Evolutionary conservation across 75 land plant species (phyloP), one percentile per base, ranked within the genome.

Genomic region (Chamaecyparis obtusa): DNA sequence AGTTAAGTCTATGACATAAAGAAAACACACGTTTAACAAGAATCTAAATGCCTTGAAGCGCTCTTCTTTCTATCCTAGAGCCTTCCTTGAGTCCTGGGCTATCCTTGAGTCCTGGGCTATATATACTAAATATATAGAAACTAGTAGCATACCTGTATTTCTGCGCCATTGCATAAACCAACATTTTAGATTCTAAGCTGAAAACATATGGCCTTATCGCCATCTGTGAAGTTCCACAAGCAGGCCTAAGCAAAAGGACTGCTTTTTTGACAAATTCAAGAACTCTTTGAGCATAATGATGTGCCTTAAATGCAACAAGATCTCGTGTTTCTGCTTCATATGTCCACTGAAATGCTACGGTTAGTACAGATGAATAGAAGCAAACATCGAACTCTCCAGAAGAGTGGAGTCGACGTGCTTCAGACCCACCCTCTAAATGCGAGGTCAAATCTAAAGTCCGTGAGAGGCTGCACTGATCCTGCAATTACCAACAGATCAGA

Each of bases 361-460:
- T 89, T 55, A 89, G 48, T 27, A 87, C 90, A 43, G 85, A 87
- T 33, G 89, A 67, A 35, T 48, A 46, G 32, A 21, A 51, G 24
- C 13, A 43, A 43, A 84, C 79, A 32, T 77, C 74, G 16, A 30
- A 44, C 41, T 74, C 71, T 24, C 83, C 86, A 41, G 75, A 87
- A 27, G 83, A 49, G 16, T 71, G 88, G 35, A 91, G n/a, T 81
- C 86, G 33, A 37, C 85, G 54, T 44, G 36, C 32, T 49, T 91
- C 91, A n/a, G 85, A 60, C 69, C 90, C 92, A 43, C 89, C 92
- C 76, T 91, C 92, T 43, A 91, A 71, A 72, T 88, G 77, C 1
- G 92, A 91, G 49, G 92, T 91, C 57, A 90, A 84, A 86, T 91
- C 92, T 49, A 91, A 83, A 36, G 92, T 91, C 11, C 92, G 92